Evolutionary conservation across 306 rosid genomes (phyloP), one percentile per base, ranked within the genome.

Genomic region (Fagus crenata): DNA sequence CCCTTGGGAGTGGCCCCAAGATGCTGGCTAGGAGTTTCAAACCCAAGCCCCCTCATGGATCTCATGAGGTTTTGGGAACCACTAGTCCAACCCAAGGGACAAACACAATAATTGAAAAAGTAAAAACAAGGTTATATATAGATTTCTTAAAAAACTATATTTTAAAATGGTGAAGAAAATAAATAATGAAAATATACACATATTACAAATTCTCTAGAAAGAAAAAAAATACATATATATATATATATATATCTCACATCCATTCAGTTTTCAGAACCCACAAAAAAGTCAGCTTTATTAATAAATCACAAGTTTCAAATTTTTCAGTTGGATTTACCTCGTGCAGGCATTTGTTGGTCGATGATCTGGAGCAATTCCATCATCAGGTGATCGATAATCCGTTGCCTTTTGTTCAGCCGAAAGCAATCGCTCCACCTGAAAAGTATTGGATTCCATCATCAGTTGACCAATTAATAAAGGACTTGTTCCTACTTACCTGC

Each of bases 401-500:
- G 97, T 89, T 67, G 95, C 84, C 93, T 93, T 96, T 73, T 96
- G 99, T 82, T 96, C 99, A 77, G 96, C 95, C 71, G 99, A 88
- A 83, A 96, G 99, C 69, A 96, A 81, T 40, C 99, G 92, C 84
- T 96, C 99, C 80, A 91, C 99, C 99, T 96, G 85, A 41, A 83
- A 51, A 75, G 73, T 73, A 41, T 67, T 80, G 80, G 74, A 22
- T 60, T 35, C 73, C 73, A 15, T 40, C 18, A 55, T 76, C 71
- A 67, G 17, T 22, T 67, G 28, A 67, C n/a, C 5, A 15, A 61
- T 61, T 46, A 3, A 77, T 17, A 18, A 22, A 73, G 51, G 61
- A 59, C 56, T 18, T 42, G 33, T 35, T 75, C 67, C 81, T 58
- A 31, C 61, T 17, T 31, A 67, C 71, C 36, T 68, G 77, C 84